Conservation (phyloP, 345 rosid species). For the Adansonia digitata region DNA sequence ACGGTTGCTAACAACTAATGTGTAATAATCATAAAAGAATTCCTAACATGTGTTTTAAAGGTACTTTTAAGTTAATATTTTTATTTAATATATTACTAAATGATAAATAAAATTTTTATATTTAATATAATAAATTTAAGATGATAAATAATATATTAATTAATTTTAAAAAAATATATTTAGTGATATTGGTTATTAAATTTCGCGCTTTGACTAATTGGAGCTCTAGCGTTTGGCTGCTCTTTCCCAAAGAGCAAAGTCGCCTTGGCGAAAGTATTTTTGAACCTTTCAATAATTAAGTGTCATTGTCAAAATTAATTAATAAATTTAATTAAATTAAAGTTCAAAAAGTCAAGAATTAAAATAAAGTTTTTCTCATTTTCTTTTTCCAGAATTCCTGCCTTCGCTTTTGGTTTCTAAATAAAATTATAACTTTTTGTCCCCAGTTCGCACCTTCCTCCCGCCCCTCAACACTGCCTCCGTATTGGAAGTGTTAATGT, state of each 20-base stretch:
- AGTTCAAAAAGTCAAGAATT: background rate
- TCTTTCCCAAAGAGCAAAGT: background rate
- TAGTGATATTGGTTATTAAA: too few species aligned
- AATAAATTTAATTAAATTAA: background rate
- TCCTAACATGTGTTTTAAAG: too few species aligned
- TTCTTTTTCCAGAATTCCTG: background rate
- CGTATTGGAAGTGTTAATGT: too few species aligned
- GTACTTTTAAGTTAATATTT: too few species aligned
- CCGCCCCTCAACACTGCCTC: too few species aligned
- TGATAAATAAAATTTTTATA: too few species aligned
- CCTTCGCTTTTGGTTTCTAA: background rate
- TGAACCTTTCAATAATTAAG: background rate
- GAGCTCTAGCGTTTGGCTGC: background rate
- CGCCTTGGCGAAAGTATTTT: background rate
- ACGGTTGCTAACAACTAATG: background rate
- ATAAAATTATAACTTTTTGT: background rate
- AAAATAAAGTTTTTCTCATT: background rate
- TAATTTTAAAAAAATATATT: too few species aligned
- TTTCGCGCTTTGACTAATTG: background rate
- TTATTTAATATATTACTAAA: too few species aligned
- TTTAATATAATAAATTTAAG: too few species aligned
- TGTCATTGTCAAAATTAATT: background rate
- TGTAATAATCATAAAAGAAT: too few species aligned
- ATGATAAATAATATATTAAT: too few species aligned
- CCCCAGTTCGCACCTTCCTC: background rate